Evolutionary conservation across 2,329 filamentous ascomycete genomes (phyloP).

Genomic region (Beauveria sp.): DNA sequence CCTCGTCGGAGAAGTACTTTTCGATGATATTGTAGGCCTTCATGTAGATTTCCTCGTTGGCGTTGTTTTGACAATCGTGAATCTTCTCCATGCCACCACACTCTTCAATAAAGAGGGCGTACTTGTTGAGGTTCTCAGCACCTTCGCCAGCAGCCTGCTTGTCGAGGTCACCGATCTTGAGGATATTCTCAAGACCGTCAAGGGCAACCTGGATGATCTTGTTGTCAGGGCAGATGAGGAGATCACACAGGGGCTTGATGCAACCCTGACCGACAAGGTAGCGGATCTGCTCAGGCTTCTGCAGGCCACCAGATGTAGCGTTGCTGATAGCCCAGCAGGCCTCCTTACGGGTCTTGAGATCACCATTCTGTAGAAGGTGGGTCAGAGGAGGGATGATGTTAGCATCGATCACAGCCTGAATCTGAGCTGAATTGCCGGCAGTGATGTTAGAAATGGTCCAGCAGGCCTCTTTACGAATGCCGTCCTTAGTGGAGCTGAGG

Average conservation of each 20-base stretch:
- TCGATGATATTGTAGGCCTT: slow-evolving; percentile 99
- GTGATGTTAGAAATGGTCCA: slow-evolving; percentile 99
- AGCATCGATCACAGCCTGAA: slow-evolving; percentile 92
- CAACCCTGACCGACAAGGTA: slow-evolving; percentile 90
- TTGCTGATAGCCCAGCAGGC: slow-evolving; percentile 99
- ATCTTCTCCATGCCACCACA: slow-evolving; percentile 99
- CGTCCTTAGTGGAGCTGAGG: slow-evolving; percentile 94
- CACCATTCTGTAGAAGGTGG: slow-evolving; percentile 89
- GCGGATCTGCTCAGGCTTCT: slow-evolving; percentile 97
- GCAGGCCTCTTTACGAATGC: slow-evolving; percentile 98
- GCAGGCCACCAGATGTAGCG: slow-evolving; percentile 90
- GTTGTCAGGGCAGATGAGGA: slow-evolving; percentile 94
- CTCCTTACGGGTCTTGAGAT: slow-evolving; percentile 98
- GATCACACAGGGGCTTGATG: slow-evolving; percentile 94
- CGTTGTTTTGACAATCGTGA: slow-evolving; percentile 99
- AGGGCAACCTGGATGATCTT: slow-evolving; percentile 99
- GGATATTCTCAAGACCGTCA: slow-evolving; percentile 96
- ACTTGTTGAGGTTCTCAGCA: slow-evolving; percentile 81
- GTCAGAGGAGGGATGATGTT: slow-evolving; percentile 96
- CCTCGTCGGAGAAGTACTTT: slow-evolving; percentile 99
- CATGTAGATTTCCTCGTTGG: slow-evolving; percentile 99
- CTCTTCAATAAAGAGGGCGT: slow-evolving; percentile 96
- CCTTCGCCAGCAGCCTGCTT: slow-evolving; percentile 78
- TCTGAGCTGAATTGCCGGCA: slow-evolving; percentile 94
- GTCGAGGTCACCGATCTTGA: slow-evolving; percentile 98